Conservation (phyloP, 306 rosid genomes). For the Trifolium pratense region DNA sequence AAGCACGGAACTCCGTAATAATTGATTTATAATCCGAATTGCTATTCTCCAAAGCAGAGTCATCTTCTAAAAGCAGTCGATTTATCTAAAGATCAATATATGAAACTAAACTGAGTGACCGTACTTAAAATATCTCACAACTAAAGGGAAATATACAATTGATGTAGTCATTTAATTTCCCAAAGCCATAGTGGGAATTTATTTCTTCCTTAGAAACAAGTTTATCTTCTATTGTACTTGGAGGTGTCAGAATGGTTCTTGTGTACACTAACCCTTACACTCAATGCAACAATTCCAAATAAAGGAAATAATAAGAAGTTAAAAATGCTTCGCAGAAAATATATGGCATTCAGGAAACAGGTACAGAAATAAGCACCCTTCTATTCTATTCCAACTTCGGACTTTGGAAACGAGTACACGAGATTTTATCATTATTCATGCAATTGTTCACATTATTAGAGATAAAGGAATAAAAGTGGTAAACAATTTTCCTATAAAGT, state of each 20-base stretch:
- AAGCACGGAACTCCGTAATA: slow-evolving; percentile 86
- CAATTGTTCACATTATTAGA: slow-evolving; percentile 21
- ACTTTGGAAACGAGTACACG: slow-evolving; percentile 2
- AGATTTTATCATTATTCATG: slow-evolving; percentile 19
- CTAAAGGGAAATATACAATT: slow-evolving; percentile 32
- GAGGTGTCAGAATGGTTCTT: slow-evolving; percentile 4
- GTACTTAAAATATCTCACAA: slow-evolving; percentile 29
- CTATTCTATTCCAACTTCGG: slow-evolving; percentile 28
- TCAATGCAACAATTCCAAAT: not conserved
- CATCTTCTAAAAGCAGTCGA: slow-evolving; percentile 93
- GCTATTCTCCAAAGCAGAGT: slow-evolving; percentile 67
- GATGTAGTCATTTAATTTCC: slow-evolving; percentile 27
- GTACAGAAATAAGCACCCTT: slow-evolving; percentile 33
- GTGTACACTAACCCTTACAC: not conserved
- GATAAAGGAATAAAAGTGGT: slow-evolving; percentile 25
- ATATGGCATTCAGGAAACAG: not conserved
- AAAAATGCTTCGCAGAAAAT: not conserved
- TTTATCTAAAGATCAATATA: slow-evolving; percentile 68
- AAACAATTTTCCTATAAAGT: slow-evolving; percentile 43
- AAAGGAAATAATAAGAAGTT: not conserved
- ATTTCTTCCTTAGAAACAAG: slow-evolving; percentile 8
- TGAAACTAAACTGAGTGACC: slow-evolving; percentile 40
- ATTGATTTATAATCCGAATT: slow-evolving; percentile 79
- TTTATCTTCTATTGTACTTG: slow-evolving; percentile 18
- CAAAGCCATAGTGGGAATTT: slow-evolving; percentile 5